Evolutionary conservation across 148 eudicot species (phyloP), one percentile per base, ranked within the genome.

Genomic region (Nepenthes mirabilis): DNA sequence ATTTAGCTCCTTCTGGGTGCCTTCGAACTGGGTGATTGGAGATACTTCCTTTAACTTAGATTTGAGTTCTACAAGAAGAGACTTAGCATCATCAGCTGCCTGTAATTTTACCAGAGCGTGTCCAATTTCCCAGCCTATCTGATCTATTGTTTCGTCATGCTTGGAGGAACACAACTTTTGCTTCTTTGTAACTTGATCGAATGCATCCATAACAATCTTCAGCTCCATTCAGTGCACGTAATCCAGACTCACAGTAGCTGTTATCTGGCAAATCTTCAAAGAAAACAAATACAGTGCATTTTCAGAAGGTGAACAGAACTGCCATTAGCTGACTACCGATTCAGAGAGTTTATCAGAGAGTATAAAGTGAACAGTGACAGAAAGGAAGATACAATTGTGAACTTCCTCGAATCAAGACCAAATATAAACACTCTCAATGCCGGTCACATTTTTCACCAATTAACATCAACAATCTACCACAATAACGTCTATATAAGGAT

Each of bases 171-270:
- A 77, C 8, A 86, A 61, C 68, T 78, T 86, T 68, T 90, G 97
- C 77, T 86, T 90, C 79, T 86, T 90, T 11, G 82, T 77, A 11
- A 86, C 90, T 52, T 83, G 90, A 64, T 84, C 97, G 70, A 84
- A 86, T 60, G 88, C 88, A 59, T 83, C 88, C 68, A 80, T 86
- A 69, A 82, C 82, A 68, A 77, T 61, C 72, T 77, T 84, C 65
- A 86, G 70, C 78, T 90, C 97, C 95, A 90, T 90, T 55, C 13
- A 58, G 35, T 40, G 8, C 11, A 3, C 8, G 55, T 52, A 13
- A 7, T 52, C 32, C n/a, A 58, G 45, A 3, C 48, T 49, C 9
- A 36, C 36, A 35, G 14, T 11, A 51, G 52, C 10, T 35, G 14
- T 12, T 14, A 65, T 58, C 48, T 56, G 45, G 45, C 45, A 40